phyloP scores from a whole-genome alignment of 2,329 filamentous ascomycete genomes.

The Pseudogymnoascus sp. region DNA sequence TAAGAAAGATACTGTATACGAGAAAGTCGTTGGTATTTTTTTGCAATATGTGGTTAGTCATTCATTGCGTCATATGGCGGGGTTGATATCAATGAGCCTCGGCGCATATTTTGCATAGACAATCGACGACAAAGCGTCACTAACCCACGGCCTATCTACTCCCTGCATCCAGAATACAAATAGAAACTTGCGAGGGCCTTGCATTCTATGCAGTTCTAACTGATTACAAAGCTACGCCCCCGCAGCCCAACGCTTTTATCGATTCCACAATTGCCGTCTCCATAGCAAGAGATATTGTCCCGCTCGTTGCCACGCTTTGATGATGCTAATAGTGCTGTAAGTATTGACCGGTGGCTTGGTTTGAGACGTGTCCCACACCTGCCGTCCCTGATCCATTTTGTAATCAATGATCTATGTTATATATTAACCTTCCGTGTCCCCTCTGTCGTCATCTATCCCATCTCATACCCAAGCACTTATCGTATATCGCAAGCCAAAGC shows the following conservation, averaged over 20 bases:
- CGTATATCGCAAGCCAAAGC: not conserved
- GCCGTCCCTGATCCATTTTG: not conserved
- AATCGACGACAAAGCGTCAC: not conserved
- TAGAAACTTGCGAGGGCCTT: not conserved
- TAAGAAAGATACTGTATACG: not conserved
- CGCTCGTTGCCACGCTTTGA: not conserved
- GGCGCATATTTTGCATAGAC: not conserved
- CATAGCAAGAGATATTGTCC: not conserved
- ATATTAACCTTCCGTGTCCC: not conserved
- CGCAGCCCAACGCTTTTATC: not conserved
- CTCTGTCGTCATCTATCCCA: not conserved
- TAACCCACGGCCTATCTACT: not conserved
- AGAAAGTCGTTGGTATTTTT: not conserved
- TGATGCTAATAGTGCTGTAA: not conserved
- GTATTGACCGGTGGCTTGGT: not conserved
- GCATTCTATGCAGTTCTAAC: not conserved
- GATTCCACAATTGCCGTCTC: not conserved
- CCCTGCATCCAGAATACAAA: not conserved
- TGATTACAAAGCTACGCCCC: not conserved
- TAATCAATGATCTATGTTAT: not conserved
- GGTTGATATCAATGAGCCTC: not conserved
- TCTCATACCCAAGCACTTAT: not conserved
- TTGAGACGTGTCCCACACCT: not conserved
- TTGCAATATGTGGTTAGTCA: not conserved
- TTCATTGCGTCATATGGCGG: slow-evolving; percentile 3